phyloP scores from a whole-genome alignment of 495 filamentous ascomycete genomes.

The Immersiella caudata region DNA sequence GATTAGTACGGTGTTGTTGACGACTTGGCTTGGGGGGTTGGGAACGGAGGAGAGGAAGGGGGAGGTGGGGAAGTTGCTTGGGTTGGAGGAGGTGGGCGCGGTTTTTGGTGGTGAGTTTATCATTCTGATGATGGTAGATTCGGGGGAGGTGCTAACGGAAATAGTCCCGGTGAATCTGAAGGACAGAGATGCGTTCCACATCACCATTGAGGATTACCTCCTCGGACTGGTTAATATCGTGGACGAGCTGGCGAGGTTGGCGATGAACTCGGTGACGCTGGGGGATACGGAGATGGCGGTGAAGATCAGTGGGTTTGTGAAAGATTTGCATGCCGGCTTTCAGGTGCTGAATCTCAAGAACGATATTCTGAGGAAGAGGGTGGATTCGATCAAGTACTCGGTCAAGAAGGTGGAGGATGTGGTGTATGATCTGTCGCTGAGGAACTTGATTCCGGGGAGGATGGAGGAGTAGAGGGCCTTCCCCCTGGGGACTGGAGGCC shows the following conservation, averaged over 20 bases:
- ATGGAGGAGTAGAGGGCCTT: slow-evolving; percentile 25
- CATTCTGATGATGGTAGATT: not conserved
- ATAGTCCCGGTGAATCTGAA: slow-evolving; percentile 95
- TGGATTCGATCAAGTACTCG: slow-evolving; percentile 92
- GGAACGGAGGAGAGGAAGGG: slow-evolving; percentile 43
- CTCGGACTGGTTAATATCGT: slow-evolving; percentile 81
- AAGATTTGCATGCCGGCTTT: slow-evolving; percentile 93
- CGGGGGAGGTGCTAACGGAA: not conserved
- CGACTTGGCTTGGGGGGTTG: slow-evolving; percentile 74
- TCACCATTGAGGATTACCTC: slow-evolving; percentile 96
- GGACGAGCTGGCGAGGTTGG: slow-evolving; percentile 86
- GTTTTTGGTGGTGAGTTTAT: slow-evolving; percentile 65
- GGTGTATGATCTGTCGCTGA: slow-evolving; percentile 88
- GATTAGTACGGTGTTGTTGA: slow-evolving; percentile 71
- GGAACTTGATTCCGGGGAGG: slow-evolving; percentile 71
- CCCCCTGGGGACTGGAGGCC: not conserved
- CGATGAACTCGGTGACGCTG: slow-evolving; percentile 94
- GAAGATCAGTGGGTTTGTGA: slow-evolving; percentile 88
- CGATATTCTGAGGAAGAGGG: slow-evolving; percentile 81
- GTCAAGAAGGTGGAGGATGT: slow-evolving; percentile 99
- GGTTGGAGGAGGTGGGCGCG: slow-evolving; percentile 82
- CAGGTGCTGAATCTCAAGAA: slow-evolving; percentile 98
- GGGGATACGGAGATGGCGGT: slow-evolving; percentile 83
- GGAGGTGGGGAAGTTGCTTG: slow-evolving; percentile 67
- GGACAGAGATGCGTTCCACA: slow-evolving; percentile 84